phyloP scores from a whole-genome alignment of 73 alveolate genomes.

The Paraurostyla sp. region DNA sequence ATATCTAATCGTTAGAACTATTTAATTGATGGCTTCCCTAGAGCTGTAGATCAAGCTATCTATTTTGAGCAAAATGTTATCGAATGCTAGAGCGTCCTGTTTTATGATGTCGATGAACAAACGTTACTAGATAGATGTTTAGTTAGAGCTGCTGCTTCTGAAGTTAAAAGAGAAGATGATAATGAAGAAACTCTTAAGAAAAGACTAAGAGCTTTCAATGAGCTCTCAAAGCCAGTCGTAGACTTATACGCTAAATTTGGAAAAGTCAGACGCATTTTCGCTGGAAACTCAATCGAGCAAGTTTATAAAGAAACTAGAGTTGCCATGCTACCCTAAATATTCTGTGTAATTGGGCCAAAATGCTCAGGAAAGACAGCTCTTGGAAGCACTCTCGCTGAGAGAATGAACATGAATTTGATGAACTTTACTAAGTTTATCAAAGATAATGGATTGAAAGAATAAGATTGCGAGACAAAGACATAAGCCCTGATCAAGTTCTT shows the following conservation, averaged over 20 bases:
- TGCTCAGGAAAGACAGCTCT: conserved; percentile 87
- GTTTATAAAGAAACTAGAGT: conserved; percentile 80
- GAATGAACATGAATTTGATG: conserved; percentile 77
- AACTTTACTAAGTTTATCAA: conserved; percentile 78
- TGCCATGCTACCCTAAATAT: conserved; percentile 86
- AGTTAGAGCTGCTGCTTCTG: conserved; percentile 49
- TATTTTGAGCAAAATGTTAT: conserved; percentile 73
- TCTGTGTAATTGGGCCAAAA: conserved; percentile 88
- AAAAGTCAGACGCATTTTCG: conserved; percentile 80
- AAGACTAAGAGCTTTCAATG: conserved; percentile 23
- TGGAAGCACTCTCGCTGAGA: conserved; percentile 78
- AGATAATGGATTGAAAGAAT: conserved; percentile 50
- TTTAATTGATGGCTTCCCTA: conserved; percentile 67
- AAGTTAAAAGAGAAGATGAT: conserved; percentile 19
- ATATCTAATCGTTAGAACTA: conserved; percentile 41
- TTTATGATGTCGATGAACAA: conserved; percentile 59
- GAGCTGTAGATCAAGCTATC: conserved; percentile 69
- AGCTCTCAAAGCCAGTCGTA: conserved; percentile 64
- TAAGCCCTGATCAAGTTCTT: conserved; percentile 71
- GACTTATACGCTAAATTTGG: conserved; percentile 82
- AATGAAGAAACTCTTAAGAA: conserved; percentile 31
- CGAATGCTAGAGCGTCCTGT: conserved; percentile 71
- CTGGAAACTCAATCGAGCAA: conserved; percentile 78
- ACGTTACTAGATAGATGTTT: conserved; percentile 18
- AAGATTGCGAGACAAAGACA: conserved; percentile 69